Percentiles rank a stretch among this genome's conserved stretches.
Conservation (phyloP, 148 eudicot genomes). For the Polygonum aviculare region DNA sequence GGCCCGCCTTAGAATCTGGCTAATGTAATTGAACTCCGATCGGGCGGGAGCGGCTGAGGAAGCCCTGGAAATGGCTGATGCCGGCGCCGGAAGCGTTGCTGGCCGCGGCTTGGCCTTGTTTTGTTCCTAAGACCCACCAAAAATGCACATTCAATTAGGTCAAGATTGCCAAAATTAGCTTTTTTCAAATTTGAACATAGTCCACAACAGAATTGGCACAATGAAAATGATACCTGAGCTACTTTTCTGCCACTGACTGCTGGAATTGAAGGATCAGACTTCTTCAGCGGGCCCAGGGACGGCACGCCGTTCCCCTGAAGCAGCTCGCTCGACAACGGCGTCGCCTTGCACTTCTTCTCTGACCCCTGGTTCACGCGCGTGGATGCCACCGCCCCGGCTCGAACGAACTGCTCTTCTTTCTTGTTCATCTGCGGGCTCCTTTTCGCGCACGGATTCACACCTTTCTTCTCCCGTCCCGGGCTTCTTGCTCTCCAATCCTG, state of each 20-base stretch:
- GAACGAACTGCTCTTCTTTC: conserved; percentile 61
- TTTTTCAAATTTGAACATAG: not conserved
- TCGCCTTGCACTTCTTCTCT: conserved; percentile 46
- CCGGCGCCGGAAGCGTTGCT: not conserved
- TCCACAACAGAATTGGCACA: not conserved
- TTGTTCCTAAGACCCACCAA: conserved; percentile 1
- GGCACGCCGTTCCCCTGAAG: conserved; percentile 30
- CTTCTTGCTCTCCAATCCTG: not conserved
- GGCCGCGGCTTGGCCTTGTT: not conserved
- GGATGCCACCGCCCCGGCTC: conserved; percentile 7
- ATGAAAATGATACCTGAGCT: not conserved
- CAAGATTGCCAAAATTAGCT: not conserved
- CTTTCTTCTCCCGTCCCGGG: not conserved
- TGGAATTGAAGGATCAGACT: conserved; percentile 15
- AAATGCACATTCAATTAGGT: not conserved
- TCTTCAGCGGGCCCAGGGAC: conserved; percentile 43
- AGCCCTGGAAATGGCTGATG: conserved; percentile 5
- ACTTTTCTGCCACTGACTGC: not conserved
- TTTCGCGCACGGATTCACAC: not conserved
- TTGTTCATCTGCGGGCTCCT: conserved; percentile 21
- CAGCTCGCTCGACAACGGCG: conserved; percentile 40
- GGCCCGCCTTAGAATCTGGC: conserved; percentile 41
- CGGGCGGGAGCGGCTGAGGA: conserved; percentile 10
- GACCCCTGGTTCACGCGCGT: not conserved
- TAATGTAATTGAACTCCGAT: conserved; percentile 45